phyloP scores from a whole-genome alignment of 2,329 filamentous ascomycete genomes.

The Periconia macrospinosa region DNA sequence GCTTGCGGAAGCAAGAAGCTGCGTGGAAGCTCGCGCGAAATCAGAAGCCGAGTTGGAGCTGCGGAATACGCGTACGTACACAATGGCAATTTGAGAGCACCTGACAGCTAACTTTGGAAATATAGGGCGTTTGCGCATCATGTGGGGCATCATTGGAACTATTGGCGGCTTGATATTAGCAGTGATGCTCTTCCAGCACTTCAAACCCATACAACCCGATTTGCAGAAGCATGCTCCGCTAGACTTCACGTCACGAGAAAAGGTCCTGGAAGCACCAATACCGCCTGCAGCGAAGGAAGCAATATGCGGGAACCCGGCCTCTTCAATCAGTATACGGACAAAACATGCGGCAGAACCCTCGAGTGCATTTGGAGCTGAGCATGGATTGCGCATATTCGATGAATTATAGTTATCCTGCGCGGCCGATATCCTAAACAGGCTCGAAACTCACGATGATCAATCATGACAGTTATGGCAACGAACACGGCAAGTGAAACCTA shows the following conservation, averaged over 20 bases:
- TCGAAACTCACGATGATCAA: neutral
- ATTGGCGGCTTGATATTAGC: constrained; percentile 51
- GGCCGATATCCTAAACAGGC: neutral
- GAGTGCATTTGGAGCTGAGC: constrained; percentile 12
- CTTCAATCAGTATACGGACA: constrained; percentile 4
- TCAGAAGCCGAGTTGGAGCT: constrained; percentile 70
- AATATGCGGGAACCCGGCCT: constrained; percentile 20
- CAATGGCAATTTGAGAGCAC: too few species aligned
- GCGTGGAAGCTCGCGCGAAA: constrained; percentile 69
- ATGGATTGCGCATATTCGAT: constrained; percentile 25
- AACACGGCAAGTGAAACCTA: neutral
- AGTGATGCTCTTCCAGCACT: constrained; percentile 44
- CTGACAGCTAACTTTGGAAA: constrained; percentile 12
- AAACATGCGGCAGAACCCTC: constrained; percentile 3
- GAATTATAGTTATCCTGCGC: constrained; percentile 14
- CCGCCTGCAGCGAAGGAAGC: constrained; percentile 39
- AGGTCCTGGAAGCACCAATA: constrained; percentile 32
- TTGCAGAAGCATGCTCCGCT: constrained; percentile 10
- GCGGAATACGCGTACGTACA: constrained; percentile 51
- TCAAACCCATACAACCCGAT: constrained; percentile 20
- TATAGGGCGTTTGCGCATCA: constrained; percentile 58
- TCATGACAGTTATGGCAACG: neutral
- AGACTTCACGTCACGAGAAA: constrained; percentile 19
- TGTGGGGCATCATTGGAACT: constrained; percentile 62
- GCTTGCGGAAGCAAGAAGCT: constrained; percentile 64